A percentile compares a stretch with the other conserved stretches of the same genome.
Conservation (phyloP, 2,329 filamentous ascomycete species). For the Massarina eburnea region DNA sequence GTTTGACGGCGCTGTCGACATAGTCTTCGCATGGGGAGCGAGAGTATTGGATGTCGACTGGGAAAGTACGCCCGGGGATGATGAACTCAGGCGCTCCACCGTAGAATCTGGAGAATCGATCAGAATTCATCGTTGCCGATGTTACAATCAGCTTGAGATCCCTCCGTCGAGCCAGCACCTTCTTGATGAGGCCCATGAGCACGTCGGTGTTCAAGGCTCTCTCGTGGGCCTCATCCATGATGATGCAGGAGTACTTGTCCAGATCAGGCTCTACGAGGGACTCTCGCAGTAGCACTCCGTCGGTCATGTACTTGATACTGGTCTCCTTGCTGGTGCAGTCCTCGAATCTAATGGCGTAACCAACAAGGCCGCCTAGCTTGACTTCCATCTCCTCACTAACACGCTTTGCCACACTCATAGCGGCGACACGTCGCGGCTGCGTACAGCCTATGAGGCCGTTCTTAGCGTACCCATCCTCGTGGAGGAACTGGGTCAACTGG, state of each 20-base stretch:
- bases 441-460: constrained; percentile 93
- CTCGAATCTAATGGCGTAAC: constrained; percentile 97
- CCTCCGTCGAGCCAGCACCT: constrained; percentile 83
- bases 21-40: constrained; percentile 96
- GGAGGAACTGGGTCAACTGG: constrained; percentile 91
- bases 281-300: constrained; percentile 90
- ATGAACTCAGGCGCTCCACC: constrained; percentile 95
- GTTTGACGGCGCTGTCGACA: constrained; percentile 94
- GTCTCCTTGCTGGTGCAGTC: constrained; percentile 97
- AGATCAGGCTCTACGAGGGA: constrained; percentile 90
- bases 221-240: constrained; percentile 99
- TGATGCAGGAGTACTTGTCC: constrained; percentile 95
- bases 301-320: constrained; percentile 98
- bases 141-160: constrained; percentile 97
- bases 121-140: constrained; percentile 97
- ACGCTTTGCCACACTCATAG: constrained; percentile 98
- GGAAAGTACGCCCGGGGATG: constrained; percentile 94
- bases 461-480: constrained; percentile 91
- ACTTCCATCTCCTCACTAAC: constrained; percentile 99
- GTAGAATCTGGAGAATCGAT: constrained; percentile 93
- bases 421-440: constrained; percentile 91
- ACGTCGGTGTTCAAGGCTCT: constrained; percentile 95
- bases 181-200: constrained; percentile 96
- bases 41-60: constrained; percentile 94
- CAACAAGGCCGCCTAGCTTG: constrained; percentile 80